phyloP scores from a whole-genome alignment of 306 rosid genomes.

The Dalbergia cultrata region DNA sequence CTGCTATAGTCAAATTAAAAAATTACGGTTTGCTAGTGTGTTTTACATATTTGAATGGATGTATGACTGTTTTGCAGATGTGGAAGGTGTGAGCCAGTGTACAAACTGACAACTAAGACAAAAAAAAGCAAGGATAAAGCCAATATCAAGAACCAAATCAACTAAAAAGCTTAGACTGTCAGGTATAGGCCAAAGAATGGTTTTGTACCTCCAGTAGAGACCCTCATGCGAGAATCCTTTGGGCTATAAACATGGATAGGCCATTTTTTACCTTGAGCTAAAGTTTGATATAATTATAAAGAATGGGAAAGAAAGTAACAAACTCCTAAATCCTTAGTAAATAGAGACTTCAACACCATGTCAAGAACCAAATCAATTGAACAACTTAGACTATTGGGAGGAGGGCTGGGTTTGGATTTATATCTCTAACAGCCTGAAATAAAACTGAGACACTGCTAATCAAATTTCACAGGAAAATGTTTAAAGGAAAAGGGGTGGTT shows the following conservation, averaged over 20 bases:
- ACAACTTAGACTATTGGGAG: no score
- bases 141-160: constrained; percentile 13
- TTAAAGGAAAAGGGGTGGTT: no score
- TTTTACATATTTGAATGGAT: constrained; percentile 9
- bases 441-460: no score
- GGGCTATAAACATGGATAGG: constrained; percentile 12
- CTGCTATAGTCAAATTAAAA: not conserved
- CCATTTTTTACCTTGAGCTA: not conserved
- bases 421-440: no score
- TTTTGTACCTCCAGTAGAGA: constrained; percentile 13
- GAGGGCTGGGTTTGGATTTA: no score
- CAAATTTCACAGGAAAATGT: no score
- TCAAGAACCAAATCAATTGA: no score
- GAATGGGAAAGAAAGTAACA: not conserved
- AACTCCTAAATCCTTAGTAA: no score
- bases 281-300: not conserved
- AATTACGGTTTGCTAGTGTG: not conserved
- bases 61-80: constrained; percentile 8
- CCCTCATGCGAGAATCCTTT: not conserved
- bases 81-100: not conserved
- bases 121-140: not conserved
- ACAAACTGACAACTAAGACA: not conserved
- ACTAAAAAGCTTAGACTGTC: not conserved
- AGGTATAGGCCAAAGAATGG: constrained; percentile 17
- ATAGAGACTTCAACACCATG: no score